A percentile compares a stretch with the other conserved stretches of the same genome.
Conservation (phyloP, 2,329 filamentous ascomycete genomes). For the Fusarium sp. region DNA sequence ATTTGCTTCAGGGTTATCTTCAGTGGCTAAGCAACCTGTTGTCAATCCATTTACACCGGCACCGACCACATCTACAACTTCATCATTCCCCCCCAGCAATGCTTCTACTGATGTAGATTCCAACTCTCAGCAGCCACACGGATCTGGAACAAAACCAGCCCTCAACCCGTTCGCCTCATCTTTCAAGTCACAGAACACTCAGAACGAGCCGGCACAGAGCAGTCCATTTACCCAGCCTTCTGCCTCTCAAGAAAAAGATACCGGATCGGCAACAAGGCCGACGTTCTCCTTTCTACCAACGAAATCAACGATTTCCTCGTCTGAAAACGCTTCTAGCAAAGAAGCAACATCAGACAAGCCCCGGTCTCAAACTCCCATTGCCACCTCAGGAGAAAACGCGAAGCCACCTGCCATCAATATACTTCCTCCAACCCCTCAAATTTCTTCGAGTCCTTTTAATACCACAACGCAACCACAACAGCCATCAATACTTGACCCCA, state of each 20-base stretch:
- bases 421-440: conserved; percentile 35
- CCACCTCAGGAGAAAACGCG: conserved; percentile 1
- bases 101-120: conserved; percentile 16
- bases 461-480: conserved; percentile 21
- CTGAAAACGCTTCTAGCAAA: conserved; percentile 9
- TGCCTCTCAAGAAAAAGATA: conserved; percentile 1
- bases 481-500: not conserved
- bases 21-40: conserved; percentile 15
- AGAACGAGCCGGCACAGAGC: conserved; percentile 6
- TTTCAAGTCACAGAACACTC: conserved; percentile 10
- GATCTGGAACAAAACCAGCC: conserved; percentile 8
- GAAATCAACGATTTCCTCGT: conserved; percentile 5
- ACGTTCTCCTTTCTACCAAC: conserved; percentile 22
- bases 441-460: conserved; percentile 23
- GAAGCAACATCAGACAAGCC: not conserved
- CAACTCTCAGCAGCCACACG: conserved; percentile 2
- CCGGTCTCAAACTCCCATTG: not conserved
- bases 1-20: conserved; percentile 38
- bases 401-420: conserved; percentile 31
- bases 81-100: conserved; percentile 14
- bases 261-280: conserved; percentile 6
- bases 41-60: conserved; percentile 44
- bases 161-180: conserved; percentile 37
- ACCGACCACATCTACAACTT: conserved; percentile 5
- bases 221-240: conserved; percentile 28